Evolutionary conservation across 345 rosid species (phyloP).

Genomic region (Camelina sativa): DNA sequence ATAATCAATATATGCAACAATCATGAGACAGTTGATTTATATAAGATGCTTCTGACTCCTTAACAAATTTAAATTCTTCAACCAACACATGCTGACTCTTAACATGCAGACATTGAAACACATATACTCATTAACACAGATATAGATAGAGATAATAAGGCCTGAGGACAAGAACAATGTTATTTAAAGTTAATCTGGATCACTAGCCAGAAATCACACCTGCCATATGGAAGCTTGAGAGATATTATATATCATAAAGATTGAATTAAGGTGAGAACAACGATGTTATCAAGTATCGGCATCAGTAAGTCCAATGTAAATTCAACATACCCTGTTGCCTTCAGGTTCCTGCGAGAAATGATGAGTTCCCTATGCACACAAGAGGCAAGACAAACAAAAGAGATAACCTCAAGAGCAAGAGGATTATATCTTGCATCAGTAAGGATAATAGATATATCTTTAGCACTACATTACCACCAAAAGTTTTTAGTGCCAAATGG

Average conservation of each 20-base stretch:
- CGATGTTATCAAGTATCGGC: neutral
- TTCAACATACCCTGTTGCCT: constrained; percentile 38
- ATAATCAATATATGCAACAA: neutral
- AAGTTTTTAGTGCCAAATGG: constrained; percentile 16
- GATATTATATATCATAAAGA: constrained; percentile 29
- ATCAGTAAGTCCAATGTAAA: neutral
- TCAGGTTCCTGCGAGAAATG: constrained; percentile 26
- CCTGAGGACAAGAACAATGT: constrained; percentile 3
- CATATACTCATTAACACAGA: neutral
- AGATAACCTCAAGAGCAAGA: constrained; percentile 43
- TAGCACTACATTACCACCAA: constrained; percentile 29
- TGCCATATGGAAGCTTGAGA: constrained; percentile 52
- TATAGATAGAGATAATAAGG: neutral
- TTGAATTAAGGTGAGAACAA: neutral
- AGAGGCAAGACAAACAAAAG: constrained; percentile 29
- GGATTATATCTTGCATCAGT: constrained; percentile 24
- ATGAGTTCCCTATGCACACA: constrained; percentile 42
- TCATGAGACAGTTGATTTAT: neutral
- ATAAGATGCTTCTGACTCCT: neutral
- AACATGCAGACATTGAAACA: constrained; percentile 1
- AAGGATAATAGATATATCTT: constrained; percentile 24
- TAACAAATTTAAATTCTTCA: neutral
- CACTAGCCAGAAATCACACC: constrained; percentile 40
- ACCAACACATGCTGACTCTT: neutral
- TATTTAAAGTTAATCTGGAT: constrained; percentile 5